Evolutionary conservation across 192 early-diverging fungal genomes (phyloP).

Genomic region (Pilaira anomala): DNA sequence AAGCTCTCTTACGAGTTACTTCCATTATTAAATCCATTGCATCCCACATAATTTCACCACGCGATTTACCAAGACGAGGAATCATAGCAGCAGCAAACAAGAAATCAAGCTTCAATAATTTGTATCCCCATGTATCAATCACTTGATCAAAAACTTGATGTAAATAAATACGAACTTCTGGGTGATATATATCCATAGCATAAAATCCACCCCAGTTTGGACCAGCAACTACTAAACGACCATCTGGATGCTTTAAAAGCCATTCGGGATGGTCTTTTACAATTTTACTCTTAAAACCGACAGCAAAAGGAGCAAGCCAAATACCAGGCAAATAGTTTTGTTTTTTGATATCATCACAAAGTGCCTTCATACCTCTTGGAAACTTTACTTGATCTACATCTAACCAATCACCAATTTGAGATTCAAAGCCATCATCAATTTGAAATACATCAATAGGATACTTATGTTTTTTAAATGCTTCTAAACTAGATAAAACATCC

Average conservation of each 20-base stretch:
- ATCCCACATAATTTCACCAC: constrained; percentile 53
- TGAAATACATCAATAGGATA: constrained; percentile 49
- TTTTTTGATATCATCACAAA: constrained; percentile 35
- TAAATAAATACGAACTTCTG: constrained; percentile 38
- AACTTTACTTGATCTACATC: constrained; percentile 32
- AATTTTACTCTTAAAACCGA: constrained; percentile 34
- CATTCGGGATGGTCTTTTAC: constrained; percentile 42
- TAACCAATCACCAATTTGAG: constrained; percentile 50
- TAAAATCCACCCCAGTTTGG: constrained; percentile 43
- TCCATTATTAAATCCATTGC: constrained; percentile 39
- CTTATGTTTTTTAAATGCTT: constrained; percentile 13
- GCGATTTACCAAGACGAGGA: constrained; percentile 40
- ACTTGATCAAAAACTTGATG: constrained; percentile 40
- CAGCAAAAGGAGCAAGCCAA: constrained; percentile 50
- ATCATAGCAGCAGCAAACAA: constrained; percentile 46
- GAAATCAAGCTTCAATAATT: constrained; percentile 48
- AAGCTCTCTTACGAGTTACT: constrained; percentile 31
- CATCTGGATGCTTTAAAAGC: constrained; percentile 32
- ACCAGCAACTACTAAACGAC: constrained; percentile 19
- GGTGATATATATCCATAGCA: constrained; percentile 45
- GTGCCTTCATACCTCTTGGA: constrained; percentile 41
- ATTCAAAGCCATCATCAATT: constrained; percentile 49
- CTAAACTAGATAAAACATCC: constrained; percentile 35
- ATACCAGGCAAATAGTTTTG: constrained; percentile 39
- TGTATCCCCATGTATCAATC: constrained; percentile 43